Evolutionary conservation across 1,284 basidiomycete species (phyloP).

Genomic region (Retiboletus fuscus): DNA sequence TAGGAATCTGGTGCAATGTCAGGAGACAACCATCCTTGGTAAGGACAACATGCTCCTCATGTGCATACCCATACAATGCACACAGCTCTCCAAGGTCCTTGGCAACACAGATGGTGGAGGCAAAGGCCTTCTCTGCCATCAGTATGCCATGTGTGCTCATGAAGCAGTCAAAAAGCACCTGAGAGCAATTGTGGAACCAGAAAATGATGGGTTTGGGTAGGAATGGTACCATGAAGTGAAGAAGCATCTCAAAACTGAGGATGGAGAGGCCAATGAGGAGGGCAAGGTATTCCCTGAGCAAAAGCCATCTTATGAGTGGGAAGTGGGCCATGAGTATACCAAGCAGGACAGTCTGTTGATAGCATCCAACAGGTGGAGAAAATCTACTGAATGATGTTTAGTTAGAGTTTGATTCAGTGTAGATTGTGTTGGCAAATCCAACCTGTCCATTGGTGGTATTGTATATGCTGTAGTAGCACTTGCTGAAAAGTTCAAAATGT

Average conservation of each 20-base stretch:
- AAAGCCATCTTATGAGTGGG: conserved; percentile 77
- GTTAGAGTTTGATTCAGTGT: conserved; percentile 59
- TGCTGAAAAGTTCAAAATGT: conserved; percentile 38
- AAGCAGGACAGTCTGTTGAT: not conserved
- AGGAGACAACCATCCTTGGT: conserved; percentile 86
- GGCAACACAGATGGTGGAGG: conserved; percentile 72
- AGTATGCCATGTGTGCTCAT: conserved; percentile 51
- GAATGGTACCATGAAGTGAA: conserved; percentile 72
- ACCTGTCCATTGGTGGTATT: conserved; percentile 59
- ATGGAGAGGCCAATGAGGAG: conserved; percentile 72
- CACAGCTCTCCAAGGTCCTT: conserved; percentile 80
- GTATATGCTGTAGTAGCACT: conserved; percentile 63
- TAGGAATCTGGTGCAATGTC: conserved; percentile 77
- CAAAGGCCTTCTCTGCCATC: conserved; percentile 51
- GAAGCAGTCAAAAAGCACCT: conserved; percentile 69
- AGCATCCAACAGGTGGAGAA: too few relatives aligned
- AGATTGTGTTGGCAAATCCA: conserved; percentile 58
- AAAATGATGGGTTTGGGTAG: conserved; percentile 76
- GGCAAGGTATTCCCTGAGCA: conserved; percentile 74
- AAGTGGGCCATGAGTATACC: conserved; percentile 48
- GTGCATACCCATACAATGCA: conserved; percentile 71
- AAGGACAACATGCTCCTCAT: conserved; percentile 83
- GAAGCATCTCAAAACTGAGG: conserved; percentile 69
- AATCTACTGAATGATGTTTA: too few relatives aligned
- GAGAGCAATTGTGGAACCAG: conserved; percentile 79